These are phyloP conservation scores for Suhomyces maxii DNA, from an alignment of 1,139 yeast species.

Conservation along the genomic window DNA sequence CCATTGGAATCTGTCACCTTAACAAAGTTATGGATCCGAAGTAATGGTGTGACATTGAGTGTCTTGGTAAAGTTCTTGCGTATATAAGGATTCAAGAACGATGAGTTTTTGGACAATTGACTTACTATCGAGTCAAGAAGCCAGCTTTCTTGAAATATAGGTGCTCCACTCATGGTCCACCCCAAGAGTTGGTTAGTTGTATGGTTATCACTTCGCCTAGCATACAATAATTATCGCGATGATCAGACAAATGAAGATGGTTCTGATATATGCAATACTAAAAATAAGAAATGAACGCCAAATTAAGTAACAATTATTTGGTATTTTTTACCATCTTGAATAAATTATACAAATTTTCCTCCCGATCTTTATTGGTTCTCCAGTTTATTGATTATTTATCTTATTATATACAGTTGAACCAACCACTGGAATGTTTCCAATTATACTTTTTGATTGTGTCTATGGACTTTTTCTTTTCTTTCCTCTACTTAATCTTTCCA, in stretches of 20 bases:
- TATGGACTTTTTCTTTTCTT: slow-evolving; percentile 10
- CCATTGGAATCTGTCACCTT: slow-evolving; percentile 19
- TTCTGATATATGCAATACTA: too few species aligned
- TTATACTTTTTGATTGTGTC: neutral
- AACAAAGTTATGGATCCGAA: slow-evolving; percentile 30
- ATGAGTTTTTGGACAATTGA: neutral
- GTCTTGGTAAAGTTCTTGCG: slow-evolving; percentile 20
- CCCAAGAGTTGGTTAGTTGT: too few species aligned
- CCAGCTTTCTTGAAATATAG: slow-evolving; percentile 26
- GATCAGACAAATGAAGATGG: too few species aligned
- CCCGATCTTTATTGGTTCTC: too few species aligned
- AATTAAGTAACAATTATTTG: too few species aligned
- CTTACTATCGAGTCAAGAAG: slow-evolving; percentile 13
- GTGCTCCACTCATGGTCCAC: neutral
- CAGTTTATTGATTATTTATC: too few species aligned
- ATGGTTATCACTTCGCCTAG: too few species aligned
- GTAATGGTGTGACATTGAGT: slow-evolving; percentile 24
- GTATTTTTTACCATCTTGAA: too few species aligned
- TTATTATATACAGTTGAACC: too few species aligned
- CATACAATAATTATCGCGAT: too few species aligned
- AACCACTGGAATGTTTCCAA: neutral
- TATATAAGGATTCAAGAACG: slow-evolving; percentile 15
- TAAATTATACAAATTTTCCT: too few species aligned
- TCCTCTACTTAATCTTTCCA: slow-evolving; percentile 25
- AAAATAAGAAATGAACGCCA: too few species aligned